These are phyloP conservation scores for Striga asiatica DNA, from an alignment of 257 asterid genomes.

Conservation along the genomic window DNA sequence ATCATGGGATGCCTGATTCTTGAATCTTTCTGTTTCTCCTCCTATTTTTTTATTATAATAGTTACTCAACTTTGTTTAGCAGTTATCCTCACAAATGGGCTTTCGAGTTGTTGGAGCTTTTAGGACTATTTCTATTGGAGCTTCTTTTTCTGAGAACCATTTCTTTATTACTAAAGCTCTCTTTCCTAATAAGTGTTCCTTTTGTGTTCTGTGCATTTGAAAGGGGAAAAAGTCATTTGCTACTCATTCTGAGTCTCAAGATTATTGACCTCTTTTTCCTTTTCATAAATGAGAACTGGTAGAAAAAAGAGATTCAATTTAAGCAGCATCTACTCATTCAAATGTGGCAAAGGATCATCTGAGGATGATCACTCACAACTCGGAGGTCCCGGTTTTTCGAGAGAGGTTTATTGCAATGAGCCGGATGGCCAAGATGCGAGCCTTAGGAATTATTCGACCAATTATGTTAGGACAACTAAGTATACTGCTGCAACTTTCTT, in stretches of 20 bases:
- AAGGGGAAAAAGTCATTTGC: too few relatives aligned
- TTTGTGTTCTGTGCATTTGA: slow-evolving; percentile 19
- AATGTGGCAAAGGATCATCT: slow-evolving; percentile 24
- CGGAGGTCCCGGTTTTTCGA: slow-evolving; percentile 41
- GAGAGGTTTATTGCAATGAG: slow-evolving; percentile 47
- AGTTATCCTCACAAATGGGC: slow-evolving; percentile 14
- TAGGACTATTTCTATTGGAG: slow-evolving; percentile 10
- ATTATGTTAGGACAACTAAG: slow-evolving; percentile 54
- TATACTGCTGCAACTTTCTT: slow-evolving; percentile 41
- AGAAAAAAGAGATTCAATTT: slow-evolving; percentile 32
- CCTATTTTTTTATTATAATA: too few relatives aligned
- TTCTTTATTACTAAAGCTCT: slow-evolving; percentile 8
- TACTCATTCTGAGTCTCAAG: background rate
- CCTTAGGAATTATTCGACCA: slow-evolving; percentile 32
- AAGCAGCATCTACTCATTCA: slow-evolving; percentile 36
- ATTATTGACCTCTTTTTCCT: background rate
- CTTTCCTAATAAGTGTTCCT: background rate
- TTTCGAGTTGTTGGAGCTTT: slow-evolving; percentile 14
- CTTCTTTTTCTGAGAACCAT: slow-evolving; percentile 12
- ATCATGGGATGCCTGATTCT: too few relatives aligned
- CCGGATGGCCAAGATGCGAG: slow-evolving; percentile 33
- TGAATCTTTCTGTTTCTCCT: too few relatives aligned
- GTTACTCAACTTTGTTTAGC: too few relatives aligned
- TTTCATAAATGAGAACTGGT: slow-evolving; percentile 20
- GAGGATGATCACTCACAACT: slow-evolving; percentile 34